phyloP scores from a whole-genome alignment of 2,329 filamentous ascomycete genomes.

The Alternaria viburni region DNA sequence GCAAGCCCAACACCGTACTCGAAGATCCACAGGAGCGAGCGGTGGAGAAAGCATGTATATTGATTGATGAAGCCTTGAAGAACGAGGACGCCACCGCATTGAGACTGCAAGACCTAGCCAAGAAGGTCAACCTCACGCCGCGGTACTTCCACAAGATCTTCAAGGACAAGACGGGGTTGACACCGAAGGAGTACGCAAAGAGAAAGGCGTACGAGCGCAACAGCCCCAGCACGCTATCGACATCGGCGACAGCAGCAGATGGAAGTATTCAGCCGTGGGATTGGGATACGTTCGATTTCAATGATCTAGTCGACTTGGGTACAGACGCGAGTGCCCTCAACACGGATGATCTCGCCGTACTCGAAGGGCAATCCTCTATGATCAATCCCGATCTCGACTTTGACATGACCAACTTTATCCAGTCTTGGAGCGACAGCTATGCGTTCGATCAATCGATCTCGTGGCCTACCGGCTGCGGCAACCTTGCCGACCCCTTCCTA shows the following conservation, averaged over 20 bases:
- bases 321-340: conserved; percentile 15
- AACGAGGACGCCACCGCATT: conserved; percentile 27
- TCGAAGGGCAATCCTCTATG: conserved; percentile 10
- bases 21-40: conserved; percentile 54
- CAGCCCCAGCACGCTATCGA: conserved; percentile 7
- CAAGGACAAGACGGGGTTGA: conserved; percentile 61
- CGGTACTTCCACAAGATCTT: conserved; percentile 67
- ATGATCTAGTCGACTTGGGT: conserved; percentile 33
- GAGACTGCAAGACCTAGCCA: conserved; percentile 58
- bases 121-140: conserved; percentile 59
- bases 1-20: conserved; percentile 54
- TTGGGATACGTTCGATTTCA: conserved; percentile 34
- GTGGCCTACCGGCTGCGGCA: background rate
- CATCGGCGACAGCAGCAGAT: conserved; percentile 3
- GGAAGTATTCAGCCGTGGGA: conserved; percentile 14
- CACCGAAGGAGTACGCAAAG: conserved; percentile 55
- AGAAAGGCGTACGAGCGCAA: conserved; percentile 16
- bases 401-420: conserved; percentile 22
- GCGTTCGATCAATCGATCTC: conserved; percentile 1
- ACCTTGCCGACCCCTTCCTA: background rate
- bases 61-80: conserved; percentile 34
- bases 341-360: conserved; percentile 8
- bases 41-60: conserved; percentile 48
- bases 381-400: conserved; percentile 20
- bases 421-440: conserved; percentile 14